Conservation (phyloP, 2,329 filamentous ascomycete genomes). For the Dactylellina drechsleri region DNA sequence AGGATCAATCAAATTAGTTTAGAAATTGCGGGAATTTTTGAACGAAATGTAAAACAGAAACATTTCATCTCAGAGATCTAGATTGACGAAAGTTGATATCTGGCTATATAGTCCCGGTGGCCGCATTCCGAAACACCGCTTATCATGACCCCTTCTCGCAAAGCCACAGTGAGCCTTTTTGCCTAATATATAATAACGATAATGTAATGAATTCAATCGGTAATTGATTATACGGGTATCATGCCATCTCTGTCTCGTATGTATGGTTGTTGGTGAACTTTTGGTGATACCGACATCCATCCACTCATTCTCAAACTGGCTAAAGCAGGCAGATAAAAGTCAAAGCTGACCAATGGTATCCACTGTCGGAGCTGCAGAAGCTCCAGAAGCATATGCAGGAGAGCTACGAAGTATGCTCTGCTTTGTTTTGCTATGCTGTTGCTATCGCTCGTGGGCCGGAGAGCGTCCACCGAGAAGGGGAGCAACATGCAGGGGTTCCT, state of each 20-base stretch:
- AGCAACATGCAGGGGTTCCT: slow-evolving; percentile 26
- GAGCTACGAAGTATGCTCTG: not conserved
- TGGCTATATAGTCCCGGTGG: slow-evolving; percentile 36
- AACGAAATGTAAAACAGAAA: slow-evolving; percentile 2
- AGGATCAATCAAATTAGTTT: not conserved
- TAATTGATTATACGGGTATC: too few relatives aligned
- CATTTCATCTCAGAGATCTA: not conserved
- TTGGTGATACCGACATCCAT: too few relatives aligned
- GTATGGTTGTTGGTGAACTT: slow-evolving; percentile 2
- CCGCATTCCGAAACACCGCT: slow-evolving; percentile 33
- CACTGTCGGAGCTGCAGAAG: not conserved
- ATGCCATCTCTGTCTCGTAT: too few relatives aligned
- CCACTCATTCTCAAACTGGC: too few relatives aligned
- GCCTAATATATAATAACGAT: not conserved
- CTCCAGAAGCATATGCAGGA: slow-evolving; percentile 10
- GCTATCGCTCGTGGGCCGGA: slow-evolving; percentile 38
- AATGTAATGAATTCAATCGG: slow-evolving; percentile 1
- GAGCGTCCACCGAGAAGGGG: slow-evolving; percentile 48
- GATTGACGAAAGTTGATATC: too few relatives aligned
- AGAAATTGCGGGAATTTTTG: slow-evolving; percentile 14
- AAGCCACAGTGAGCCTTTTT: not conserved
- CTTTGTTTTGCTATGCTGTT: not conserved
- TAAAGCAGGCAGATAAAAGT: slow-evolving; percentile 26
- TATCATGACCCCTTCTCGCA: not conserved
- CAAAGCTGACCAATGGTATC: slow-evolving; percentile 18